phyloP scores from a whole-genome alignment of 2,329 filamentous ascomycete genomes.

The Scorias spongiosa region DNA sequence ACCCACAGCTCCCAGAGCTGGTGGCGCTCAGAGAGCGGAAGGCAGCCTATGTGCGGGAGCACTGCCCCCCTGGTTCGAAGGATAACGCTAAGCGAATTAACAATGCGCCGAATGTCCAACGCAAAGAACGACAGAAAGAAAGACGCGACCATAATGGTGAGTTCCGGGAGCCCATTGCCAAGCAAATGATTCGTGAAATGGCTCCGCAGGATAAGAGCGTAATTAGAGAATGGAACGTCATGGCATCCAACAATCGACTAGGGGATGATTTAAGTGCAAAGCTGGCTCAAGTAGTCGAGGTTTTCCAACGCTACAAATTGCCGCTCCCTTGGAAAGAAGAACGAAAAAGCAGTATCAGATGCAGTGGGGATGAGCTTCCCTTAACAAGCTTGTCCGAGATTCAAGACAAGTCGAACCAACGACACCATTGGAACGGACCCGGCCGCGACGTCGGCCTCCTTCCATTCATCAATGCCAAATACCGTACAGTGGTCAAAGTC shows the following conservation, averaged over 20 bases:
- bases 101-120: conserved; percentile 9
- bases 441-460: conserved; percentile 7
- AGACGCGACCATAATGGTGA: conserved; percentile 14
- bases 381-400: conserved; percentile 32
- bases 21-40: conserved; percentile 49
- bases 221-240: background rate
- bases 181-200: background rate
- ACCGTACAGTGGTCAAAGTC: conserved; percentile 56
- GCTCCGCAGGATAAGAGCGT: conserved; percentile 9
- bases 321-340: background rate
- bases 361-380: conserved; percentile 27
- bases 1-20: conserved; percentile 28
- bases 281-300: background rate
- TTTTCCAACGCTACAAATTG: background rate
- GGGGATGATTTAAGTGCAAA: conserved; percentile 1
- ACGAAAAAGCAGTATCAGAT: conserved; percentile 12
- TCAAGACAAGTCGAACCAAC: conserved; percentile 29
- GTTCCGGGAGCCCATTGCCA: conserved; percentile 1
- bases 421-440: conserved; percentile 28
- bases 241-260: background rate
- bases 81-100: conserved; percentile 5
- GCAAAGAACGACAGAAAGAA: conserved; percentile 21
- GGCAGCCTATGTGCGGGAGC: conserved; percentile 40
- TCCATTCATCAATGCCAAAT: conserved; percentile 44
- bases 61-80: background rate